These are phyloP conservation scores for Tetrapisispora phaffii DNA, from an alignment of 805 yeast species.

Conservation along the genomic window DNA sequence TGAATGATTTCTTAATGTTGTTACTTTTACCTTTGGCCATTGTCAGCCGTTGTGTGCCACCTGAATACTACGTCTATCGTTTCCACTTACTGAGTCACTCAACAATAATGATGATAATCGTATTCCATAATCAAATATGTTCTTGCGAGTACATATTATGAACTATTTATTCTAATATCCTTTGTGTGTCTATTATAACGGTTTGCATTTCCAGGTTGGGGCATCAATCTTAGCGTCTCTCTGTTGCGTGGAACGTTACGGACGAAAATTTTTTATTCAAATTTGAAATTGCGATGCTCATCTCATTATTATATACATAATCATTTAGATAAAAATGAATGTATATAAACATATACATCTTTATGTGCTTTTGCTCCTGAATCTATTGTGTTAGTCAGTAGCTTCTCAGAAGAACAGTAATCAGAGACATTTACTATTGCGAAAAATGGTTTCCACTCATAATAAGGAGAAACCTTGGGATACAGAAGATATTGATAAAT, in stretches of 20 bases:
- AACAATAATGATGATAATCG: too few relatives aligned
- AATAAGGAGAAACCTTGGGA: conserved; percentile 98
- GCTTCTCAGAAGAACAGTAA: too few relatives aligned
- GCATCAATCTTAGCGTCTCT: background rate
- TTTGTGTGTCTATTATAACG: background rate
- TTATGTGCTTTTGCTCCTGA: too few relatives aligned
- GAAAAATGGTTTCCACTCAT: conserved; percentile 80
- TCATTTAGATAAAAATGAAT: background rate
- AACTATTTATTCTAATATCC: too few relatives aligned
- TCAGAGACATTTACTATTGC: background rate
- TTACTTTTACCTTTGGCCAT: conserved; percentile 1
- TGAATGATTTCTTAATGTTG: background rate
- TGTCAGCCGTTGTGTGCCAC: background rate
- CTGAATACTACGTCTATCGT: too few relatives aligned
- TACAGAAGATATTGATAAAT: conserved; percentile 86
- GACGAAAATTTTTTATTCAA: background rate
- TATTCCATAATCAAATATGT: too few relatives aligned
- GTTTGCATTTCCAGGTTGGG: background rate
- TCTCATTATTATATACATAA: background rate
- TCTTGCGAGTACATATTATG: too few relatives aligned
- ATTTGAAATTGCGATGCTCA: background rate
- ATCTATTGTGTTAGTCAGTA: too few relatives aligned
- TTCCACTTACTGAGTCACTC: too few relatives aligned
- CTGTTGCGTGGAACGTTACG: background rate
- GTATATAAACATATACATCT: background rate